These are phyloP conservation scores for Lagenaria siceraria DNA, from an alignment of 306 rosid genomes.

Conservation along the genomic window DNA sequence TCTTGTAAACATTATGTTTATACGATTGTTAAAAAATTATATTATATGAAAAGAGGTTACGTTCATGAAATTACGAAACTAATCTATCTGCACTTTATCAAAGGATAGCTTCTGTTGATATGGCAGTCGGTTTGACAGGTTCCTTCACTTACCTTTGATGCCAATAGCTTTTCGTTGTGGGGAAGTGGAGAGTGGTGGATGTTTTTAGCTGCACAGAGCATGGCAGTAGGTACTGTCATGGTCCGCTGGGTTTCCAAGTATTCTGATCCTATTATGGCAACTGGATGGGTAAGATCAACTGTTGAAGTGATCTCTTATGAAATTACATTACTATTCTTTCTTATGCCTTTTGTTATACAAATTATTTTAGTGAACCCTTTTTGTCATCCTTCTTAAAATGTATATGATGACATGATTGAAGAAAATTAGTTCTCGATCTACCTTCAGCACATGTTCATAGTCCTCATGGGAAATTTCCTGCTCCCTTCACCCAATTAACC, in stretches of 20 bases:
- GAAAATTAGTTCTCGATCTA: not conserved
- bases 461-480: not conserved
- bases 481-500: not conserved
- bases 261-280: slow-evolving; percentile 93
- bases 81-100: not conserved
- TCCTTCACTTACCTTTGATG: slow-evolving; percentile 51
- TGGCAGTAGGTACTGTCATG: slow-evolving; percentile 97
- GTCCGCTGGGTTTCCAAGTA: slow-evolving; percentile 97
- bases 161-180: slow-evolving; percentile 68
- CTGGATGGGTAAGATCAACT: slow-evolving; percentile 68
- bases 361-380: not conserved
- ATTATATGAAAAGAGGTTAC: not conserved
- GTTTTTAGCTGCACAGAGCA: slow-evolving; percentile 99
- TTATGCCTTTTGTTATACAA: not conserved
- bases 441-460: not conserved
- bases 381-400: not conserved
- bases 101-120: slow-evolving; percentile 2
- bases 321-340: not conserved
- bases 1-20: not conserved
- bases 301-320: not conserved
- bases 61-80: not conserved
- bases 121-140: slow-evolving; percentile 26
- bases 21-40: not conserved
- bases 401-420: not conserved
- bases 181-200: slow-evolving; percentile 99